A percentile compares a stretch with the other conserved stretches of the same genome.
Evolutionary conservation across 2,329 filamentous ascomycete species (phyloP).

Genomic region (Tetracladium maxilliforme): DNA sequence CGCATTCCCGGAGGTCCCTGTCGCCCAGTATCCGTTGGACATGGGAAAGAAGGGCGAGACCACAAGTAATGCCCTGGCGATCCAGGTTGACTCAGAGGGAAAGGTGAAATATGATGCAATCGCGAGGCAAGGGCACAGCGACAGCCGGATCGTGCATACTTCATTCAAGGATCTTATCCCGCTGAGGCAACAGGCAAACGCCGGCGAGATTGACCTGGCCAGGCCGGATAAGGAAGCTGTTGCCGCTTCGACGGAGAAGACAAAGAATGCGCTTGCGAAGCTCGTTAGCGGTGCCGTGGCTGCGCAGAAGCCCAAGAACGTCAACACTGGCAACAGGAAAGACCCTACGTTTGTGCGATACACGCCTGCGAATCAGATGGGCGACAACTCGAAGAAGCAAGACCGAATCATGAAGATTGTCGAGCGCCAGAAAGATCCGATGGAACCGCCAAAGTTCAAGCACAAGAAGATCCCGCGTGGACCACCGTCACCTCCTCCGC

Average conservation of each 20-base stretch:
- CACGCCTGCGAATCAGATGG: slow-evolving; percentile 94
- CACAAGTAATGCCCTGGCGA: slow-evolving; percentile 74
- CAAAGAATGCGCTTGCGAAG: slow-evolving; percentile 69
- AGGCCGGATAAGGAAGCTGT: slow-evolving; percentile 78
- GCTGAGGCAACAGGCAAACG: slow-evolving; percentile 79
- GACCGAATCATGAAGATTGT: slow-evolving; percentile 99
- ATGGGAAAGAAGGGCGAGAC: slow-evolving; percentile 70
- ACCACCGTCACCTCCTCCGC: slow-evolving; percentile 81
- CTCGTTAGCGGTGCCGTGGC: slow-evolving; percentile 77
- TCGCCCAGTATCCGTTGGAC: slow-evolving; percentile 90
- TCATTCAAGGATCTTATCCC: slow-evolving; percentile 97
- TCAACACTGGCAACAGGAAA: slow-evolving; percentile 64
- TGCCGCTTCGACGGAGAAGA: slow-evolving; percentile 70
- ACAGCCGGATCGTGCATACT: slow-evolving; percentile 75
- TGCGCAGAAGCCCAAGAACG: slow-evolving; percentile 90
- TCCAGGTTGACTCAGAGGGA: slow-evolving; percentile 81
- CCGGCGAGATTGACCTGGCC: slow-evolving; percentile 78
- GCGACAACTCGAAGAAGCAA: slow-evolving; percentile 69
- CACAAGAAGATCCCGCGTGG: slow-evolving; percentile 96
- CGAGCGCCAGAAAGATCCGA: slow-evolving; percentile 80
- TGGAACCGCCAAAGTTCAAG: slow-evolving; percentile 97
- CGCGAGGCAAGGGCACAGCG: slow-evolving; percentile 74
- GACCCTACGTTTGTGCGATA: slow-evolving; percentile 93
- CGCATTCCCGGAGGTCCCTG: slow-evolving; percentile 83
- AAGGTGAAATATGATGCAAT: slow-evolving; percentile 97